Evolutionary conservation across 179 eudicot species (phyloP).

Genomic region (Corrigiola litoralis): DNA sequence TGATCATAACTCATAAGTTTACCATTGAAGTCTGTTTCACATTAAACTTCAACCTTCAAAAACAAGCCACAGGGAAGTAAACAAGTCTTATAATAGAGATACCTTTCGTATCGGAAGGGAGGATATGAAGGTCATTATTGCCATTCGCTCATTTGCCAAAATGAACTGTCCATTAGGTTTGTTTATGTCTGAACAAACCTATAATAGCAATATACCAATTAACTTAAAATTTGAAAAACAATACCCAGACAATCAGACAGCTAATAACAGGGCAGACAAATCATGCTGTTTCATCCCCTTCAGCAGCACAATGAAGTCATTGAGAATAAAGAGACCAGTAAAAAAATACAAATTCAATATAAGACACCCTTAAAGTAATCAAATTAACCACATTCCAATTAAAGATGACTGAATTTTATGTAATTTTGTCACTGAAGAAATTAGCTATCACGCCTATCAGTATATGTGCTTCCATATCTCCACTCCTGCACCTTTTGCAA

Average conservation of each 20-base stretch:
- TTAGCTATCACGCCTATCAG: not conserved
- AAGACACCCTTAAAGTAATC: too few species aligned
- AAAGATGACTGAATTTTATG: not conserved
- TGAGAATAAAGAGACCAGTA: not conserved
- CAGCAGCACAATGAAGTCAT: not conserved
- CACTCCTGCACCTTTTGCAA: not conserved
- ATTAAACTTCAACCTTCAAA: not conserved
- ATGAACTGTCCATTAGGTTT: slow-evolving; percentile 96
- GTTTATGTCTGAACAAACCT: slow-evolving; percentile 97
- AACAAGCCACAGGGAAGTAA: not conserved
- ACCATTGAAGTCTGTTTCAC: not conserved
- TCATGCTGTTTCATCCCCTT: not conserved
- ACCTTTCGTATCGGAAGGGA: slow-evolving; percentile 97
- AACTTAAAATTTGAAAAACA: not conserved
- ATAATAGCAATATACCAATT: slow-evolving; percentile 1
- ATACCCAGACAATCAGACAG: not conserved
- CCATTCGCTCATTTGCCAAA: slow-evolving; percentile 72
- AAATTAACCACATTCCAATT: not conserved
- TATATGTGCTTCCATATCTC: not conserved
- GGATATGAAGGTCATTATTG: slow-evolving; percentile 88
- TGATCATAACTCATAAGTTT: not conserved
- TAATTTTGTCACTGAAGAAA: not conserved
- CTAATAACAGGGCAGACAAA: slow-evolving; percentile 4
- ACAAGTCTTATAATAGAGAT: slow-evolving; percentile 10
- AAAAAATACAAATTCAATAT: not conserved